phyloP scores from a whole-genome alignment of 495 filamentous ascomycete species.

The Umbilicaria muhlenbergii region DNA sequence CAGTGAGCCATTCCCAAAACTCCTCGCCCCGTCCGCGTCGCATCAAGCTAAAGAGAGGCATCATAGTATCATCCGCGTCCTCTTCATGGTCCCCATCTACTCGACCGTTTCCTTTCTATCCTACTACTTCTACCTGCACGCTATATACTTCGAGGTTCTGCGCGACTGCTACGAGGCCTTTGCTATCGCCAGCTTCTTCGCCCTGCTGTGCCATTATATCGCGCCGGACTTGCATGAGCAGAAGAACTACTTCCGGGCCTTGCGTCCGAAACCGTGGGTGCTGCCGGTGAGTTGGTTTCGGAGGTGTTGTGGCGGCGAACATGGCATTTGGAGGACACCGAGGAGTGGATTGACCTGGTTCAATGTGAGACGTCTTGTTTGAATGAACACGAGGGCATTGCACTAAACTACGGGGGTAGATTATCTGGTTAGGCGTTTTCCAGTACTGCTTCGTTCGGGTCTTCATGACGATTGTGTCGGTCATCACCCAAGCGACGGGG shows the following conservation, averaged over 20 bases:
- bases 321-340: slow-evolving; percentile 54
- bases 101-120: slow-evolving; percentile 62
- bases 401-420: slow-evolving; percentile 21
- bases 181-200: slow-evolving; percentile 80
- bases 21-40: background rate
- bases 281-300: slow-evolving; percentile 54
- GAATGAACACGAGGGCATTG: background rate
- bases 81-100: slow-evolving; percentile 85
- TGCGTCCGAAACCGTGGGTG: slow-evolving; percentile 58
- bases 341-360: slow-evolving; percentile 86
- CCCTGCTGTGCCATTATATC: slow-evolving; percentile 73
- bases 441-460: slow-evolving; percentile 84
- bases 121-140: slow-evolving; percentile 61
- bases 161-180: slow-evolving; percentile 88
- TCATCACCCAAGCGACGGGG: slow-evolving; percentile 50
- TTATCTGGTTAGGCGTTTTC: slow-evolving; percentile 76
- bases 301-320: slow-evolving; percentile 41
- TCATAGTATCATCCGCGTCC: slow-evolving; percentile 68
- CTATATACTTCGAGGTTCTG: slow-evolving; percentile 68
- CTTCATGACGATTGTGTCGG: slow-evolving; percentile 67
- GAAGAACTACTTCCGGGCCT: slow-evolving; percentile 70
- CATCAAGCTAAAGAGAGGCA: slow-evolving; percentile 1
- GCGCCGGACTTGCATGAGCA: slow-evolving; percentile 67
- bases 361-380: slow-evolving; percentile 35
- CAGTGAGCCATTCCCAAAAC: slow-evolving; percentile 33